These are phyloP conservation scores for Penicillium mononematosum DNA, from an alignment of 495 filamentous ascomycete species.

Conservation along the genomic window DNA sequence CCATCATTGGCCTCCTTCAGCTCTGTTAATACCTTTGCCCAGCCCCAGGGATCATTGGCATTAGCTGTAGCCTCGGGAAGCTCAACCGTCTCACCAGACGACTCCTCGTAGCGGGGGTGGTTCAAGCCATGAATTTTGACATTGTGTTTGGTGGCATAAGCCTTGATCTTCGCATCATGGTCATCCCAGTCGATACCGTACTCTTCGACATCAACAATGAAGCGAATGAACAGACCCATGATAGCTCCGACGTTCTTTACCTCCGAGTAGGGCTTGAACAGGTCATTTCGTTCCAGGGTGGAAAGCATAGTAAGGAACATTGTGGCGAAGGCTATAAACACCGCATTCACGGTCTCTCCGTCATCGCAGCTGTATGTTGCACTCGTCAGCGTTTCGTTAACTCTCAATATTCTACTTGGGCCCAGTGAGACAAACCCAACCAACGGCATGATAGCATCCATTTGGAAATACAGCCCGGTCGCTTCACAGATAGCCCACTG, in stretches of 20 bases:
- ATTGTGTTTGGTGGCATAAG: constrained; percentile 23
- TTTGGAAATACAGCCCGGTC: constrained; percentile 21
- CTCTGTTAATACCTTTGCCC: constrained; percentile 4
- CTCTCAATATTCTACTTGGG: background rate
- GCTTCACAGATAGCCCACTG: constrained; percentile 39
- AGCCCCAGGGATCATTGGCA: constrained; percentile 27
- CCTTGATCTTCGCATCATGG: constrained; percentile 14
- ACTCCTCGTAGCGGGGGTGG: background rate
- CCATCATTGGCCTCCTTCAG: constrained; percentile 12
- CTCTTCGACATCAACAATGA: background rate
- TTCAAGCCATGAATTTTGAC: constrained; percentile 19
- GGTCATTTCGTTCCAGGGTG: constrained; percentile 23
- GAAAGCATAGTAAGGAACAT: constrained; percentile 36
- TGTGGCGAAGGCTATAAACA: constrained; percentile 20
- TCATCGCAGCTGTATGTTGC: constrained; percentile 27
- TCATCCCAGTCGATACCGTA: background rate
- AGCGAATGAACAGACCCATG: constrained; percentile 20
- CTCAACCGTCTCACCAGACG: constrained; percentile 6
- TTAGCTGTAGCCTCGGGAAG: constrained; percentile 17
- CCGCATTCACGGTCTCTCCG: constrained; percentile 14
- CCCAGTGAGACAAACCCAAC: constrained; percentile 12
- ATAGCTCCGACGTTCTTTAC: constrained; percentile 36
- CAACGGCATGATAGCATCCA: constrained; percentile 12
- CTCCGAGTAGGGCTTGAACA: constrained; percentile 31
- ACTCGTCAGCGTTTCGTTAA: background rate